Evolutionary conservation across 1,284 basidiomycete genomes (phyloP), one percentile per base, ranked within the genome.

Genomic region (Puccinia horiana): DNA sequence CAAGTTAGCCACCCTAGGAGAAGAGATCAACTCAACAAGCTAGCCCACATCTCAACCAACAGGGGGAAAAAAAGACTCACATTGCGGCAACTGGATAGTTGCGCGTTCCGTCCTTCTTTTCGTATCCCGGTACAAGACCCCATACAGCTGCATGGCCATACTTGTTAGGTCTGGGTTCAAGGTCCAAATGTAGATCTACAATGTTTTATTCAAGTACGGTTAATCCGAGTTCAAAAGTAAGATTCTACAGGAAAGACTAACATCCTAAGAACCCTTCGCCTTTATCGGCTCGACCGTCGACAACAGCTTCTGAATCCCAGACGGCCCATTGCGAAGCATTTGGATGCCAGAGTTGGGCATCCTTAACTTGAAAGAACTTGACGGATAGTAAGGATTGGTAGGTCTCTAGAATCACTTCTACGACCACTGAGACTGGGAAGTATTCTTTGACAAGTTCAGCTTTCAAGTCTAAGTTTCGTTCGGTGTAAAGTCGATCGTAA

Each of bases 121-220:
- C 83, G 74, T 76, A 85, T 3, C 85, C 85, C 0, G 85, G 86
- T 1, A 85, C 79, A 32, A 94, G 88, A 23, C 90, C 89, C 92
- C 93, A 95, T 0, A 95, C 93, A 0, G 93, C 93, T 0, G 94
- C 94, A 87, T 95, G 94, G 6, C 92, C 91, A 86, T 93, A 94
- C 86, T 94, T 95, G 67, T 90, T 90, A 42, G 84, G 82, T 23
- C 94, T 91, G 77, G 94, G 94, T 89, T 93, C 95, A 54, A 95
- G 90, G 85, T 95, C 94, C 37, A 95, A 91, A 85, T 94, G 93
- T 85, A 93, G 92, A 86, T 93, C 79, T 81, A 49, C n/a, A 26
- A n/a, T n/a, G n/a, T n/a, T n/a, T n/a, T n/a, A n/a, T n/a, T n/a
- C n/a, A n/a, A n/a, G n/a, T n/a, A n/a, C n/a, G n/a, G n/a, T n/a